Base-by-base conservation (phyloP, 2,329 filamentous ascomycete species). In the Oidium heveae region DNA sequence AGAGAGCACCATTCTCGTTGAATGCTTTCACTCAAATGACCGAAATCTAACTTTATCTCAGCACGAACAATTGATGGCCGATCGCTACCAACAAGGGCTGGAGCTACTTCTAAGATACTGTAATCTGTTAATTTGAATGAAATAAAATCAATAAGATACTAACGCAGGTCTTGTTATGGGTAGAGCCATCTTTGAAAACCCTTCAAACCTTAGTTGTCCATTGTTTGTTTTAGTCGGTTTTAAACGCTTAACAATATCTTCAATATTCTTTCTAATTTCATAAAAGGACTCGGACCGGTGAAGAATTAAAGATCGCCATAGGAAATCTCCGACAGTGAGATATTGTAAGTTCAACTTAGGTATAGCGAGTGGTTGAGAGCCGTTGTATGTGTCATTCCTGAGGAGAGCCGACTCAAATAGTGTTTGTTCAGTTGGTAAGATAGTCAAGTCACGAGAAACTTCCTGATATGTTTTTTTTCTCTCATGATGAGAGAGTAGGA, bases 261-360 rank as follows among this genome's bases (percentile, higher is more conserved):
- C 86, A 56, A 98, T 79, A 64, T 98, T 86, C 63, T 87, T 89
- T 49, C 87, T 79, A 57, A 98, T 89, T 57, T 86, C 85, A 66
- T 93, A 96, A 65, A 96, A 95, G 0, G 89, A 77, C 66, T 98
- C 91, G 56, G 82, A 84, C 43, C 89, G 80, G 65, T 94, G 91
- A 9, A 98, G 71, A 15, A 93, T 74, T 62, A 96, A 82, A 0
- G 89, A 87, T 58, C 93, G 78, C 87, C 88, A 98, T n/a, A 98
- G 70, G 62, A 98, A 98, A 66, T 98, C 91, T 2, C 87, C 87
- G 53, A 94, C 79, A 2, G 88, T 94, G 15, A 98, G 73, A 67
- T 98, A 98, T 64, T 98, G 91, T 32, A 98, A 71, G 61, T 95
- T 98, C 49, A 96, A 69, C 66, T 98, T 98, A 2, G 91, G 91